Evolutionary conservation across 352 stramenopile genomes (phyloP), one percentile per base, ranked within the genome.

Genomic region (Globisporangium middletonii): DNA sequence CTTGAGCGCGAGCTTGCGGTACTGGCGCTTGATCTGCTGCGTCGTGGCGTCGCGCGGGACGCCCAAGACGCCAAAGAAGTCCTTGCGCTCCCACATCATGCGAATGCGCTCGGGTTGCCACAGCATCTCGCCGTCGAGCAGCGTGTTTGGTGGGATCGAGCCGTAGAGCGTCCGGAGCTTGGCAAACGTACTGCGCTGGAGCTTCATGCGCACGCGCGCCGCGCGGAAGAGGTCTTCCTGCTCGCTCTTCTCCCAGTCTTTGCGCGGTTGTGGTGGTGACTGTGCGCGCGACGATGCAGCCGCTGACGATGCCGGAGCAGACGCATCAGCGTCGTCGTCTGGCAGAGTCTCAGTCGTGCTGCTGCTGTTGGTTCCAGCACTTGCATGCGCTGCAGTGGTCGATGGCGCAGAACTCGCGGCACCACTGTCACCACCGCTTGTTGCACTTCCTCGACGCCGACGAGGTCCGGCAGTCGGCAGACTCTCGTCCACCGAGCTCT

Each of bases 1-100:
- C 60, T 92, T 92, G 38, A 94, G 67, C 54, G 83, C 84, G n/a
- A 94, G 70, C 57, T 89, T 91, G 19, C 84, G 81, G 52, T 92
- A 94, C 50, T 94, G 84, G 2, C 73, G 73, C 69, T 94, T 94
- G 59, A 94, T 86, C 60, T 86, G 70, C 57, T 89, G 74, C 13
- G 63, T 64, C 0, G 78, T 77, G 12, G 81, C 81, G 26, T 89
- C 77, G 15, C 77, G 75, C 0, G 81, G 78, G 3, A 89, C 64
- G 11, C 83, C 83, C 9, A 94, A 50, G 41, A 94, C 83, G 11
- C 81, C 83, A 48, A 89, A 80, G 38, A 89, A 77, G 51, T 94
- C 83, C 44, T 75, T 79, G 1, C 83, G 79, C 19, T 88, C 77
- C 82, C 79, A 92, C 82, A 92, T 92, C 54, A 84, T 71, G 7